Evolutionary conservation across 495 filamentous ascomycete species (phyloP).

Genomic region (Schizothecium vesticola): DNA sequence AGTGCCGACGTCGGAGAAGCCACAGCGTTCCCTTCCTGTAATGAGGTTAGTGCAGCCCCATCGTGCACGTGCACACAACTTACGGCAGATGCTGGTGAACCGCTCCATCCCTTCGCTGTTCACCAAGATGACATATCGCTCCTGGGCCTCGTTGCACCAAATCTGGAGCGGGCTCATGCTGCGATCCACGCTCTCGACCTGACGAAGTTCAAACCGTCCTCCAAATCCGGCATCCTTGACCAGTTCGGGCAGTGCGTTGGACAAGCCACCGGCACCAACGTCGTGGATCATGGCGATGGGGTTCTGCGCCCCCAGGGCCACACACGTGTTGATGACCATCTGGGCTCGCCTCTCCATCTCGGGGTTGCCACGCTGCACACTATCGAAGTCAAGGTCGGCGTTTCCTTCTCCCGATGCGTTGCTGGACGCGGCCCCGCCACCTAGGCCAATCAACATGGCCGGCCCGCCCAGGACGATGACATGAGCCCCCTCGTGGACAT

Average conservation of each 20-base stretch:
- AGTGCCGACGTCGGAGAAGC: slow-evolving; percentile 86
- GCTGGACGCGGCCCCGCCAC: slow-evolving; percentile 91
- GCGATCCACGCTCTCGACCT: slow-evolving; percentile 81
- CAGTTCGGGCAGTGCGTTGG: slow-evolving; percentile 81
- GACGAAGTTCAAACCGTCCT: slow-evolving; percentile 82
- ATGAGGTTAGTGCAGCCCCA: slow-evolving; percentile 3
- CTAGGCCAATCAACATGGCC: slow-evolving; percentile 94
- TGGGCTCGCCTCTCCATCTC: slow-evolving; percentile 93
- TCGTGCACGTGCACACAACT: slow-evolving; percentile 21
- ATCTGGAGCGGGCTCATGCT: slow-evolving; percentile 94
- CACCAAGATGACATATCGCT: slow-evolving; percentile 85
- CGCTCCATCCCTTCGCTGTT: slow-evolving; percentile 71
- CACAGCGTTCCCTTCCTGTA: slow-evolving; percentile 72
- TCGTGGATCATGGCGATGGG: slow-evolving; percentile 97
- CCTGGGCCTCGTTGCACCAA: slow-evolving; percentile 96
- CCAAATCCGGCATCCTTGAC: slow-evolving; percentile 87
- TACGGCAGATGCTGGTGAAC: slow-evolving; percentile 74
- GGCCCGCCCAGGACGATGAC: slow-evolving; percentile 91
- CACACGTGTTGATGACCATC: slow-evolving; percentile 93
- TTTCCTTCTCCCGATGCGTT: slow-evolving; percentile 82
- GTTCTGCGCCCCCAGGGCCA: slow-evolving; percentile 71
- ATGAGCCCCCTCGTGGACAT: slow-evolving; percentile 77
- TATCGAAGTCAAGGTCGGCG: slow-evolving; percentile 89
- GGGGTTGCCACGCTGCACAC: slow-evolving; percentile 90
- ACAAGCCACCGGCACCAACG: slow-evolving; percentile 90